Evolutionary conservation across 2,329 filamentous ascomycete genomes (phyloP).

Genomic region (Coniella lustricola): DNA sequence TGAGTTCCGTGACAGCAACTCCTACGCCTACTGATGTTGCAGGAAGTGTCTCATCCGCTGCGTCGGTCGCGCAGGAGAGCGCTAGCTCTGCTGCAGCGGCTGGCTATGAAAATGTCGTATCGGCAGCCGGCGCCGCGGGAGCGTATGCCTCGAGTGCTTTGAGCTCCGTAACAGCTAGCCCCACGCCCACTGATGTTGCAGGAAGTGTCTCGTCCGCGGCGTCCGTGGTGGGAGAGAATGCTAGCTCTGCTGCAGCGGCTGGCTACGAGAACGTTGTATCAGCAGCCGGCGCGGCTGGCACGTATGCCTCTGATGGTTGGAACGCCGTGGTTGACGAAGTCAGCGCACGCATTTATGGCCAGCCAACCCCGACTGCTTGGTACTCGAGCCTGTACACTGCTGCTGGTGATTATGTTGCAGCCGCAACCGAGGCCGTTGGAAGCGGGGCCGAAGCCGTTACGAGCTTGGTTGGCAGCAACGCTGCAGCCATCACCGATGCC

Average conservation of each 20-base stretch:
- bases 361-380: conserved; percentile 53
- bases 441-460: conserved; percentile 30
- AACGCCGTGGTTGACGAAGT: conserved; percentile 56
- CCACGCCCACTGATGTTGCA: conserved; percentile 49
- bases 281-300: conserved; percentile 18
- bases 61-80: conserved; percentile 40
- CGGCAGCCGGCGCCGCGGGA: conserved; percentile 18
- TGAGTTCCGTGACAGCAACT: conserved; percentile 53
- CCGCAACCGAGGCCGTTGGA: conserved; percentile 43
- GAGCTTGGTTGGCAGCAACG: conserved; percentile 44
- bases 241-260: conserved; percentile 31
- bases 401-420: conserved; percentile 45
- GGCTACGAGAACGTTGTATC: conserved; percentile 17
- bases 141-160: conserved; percentile 57
- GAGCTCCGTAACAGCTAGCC: conserved; percentile 50
- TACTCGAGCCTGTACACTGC: conserved; percentile 43
- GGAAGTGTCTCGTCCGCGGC: conserved; percentile 38
- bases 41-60: conserved; percentile 38
- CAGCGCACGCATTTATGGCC: conserved; percentile 63
- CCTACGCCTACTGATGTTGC: conserved; percentile 51
- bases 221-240: conserved; percentile 40
- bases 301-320: conserved; percentile 48
- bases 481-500: conserved; percentile 44
- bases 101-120: conserved; percentile 16
- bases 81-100: conserved; percentile 32